Evolutionary conservation across 306 rosid genomes (phyloP), one percentile per base, ranked within the genome.

Genomic region (Urtica urens): DNA sequence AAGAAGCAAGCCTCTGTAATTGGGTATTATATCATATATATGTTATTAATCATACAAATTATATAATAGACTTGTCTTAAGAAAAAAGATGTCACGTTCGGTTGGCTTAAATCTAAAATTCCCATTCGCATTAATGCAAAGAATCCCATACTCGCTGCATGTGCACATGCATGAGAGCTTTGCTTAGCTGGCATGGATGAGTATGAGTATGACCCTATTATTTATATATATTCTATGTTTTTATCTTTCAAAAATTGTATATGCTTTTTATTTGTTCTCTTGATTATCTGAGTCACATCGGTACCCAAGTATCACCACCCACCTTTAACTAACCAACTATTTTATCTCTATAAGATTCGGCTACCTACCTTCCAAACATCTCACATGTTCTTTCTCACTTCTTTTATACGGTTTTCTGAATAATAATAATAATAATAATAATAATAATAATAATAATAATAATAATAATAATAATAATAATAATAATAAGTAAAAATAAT

Each of bases 361-460:
- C 56, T 70, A 70, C 77, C 81, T 55, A 63, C 72, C 74, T 50
- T 51, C 62, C 65, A 46, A 70, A 70, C 77, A 63, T 50, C 23
- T 59, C 77, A 75, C 77, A 67, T 75, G 79, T 38, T 47, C 53
- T 46, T 38, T 33, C 34, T 33, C 38, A 2, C 34, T 23, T n/a
- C 58, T 57, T 52, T 27, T 3, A 33, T 50, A 37, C 9, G 10
- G 7, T 40, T 44, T 29, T 38, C 51, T 4, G 20, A 23, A 47
- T 21, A 42, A 20, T 3, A 9, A 44, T 44, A 21, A 45, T 2
- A 17, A 1, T 3, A 3, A 16, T 5, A 27, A 33, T 9, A 7
- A n/a, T 1, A 38, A n/a, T n/a, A n/a, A n/a, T n/a, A n/a, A n/a
- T n/a, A n/a, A n/a, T n/a, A n/a, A n/a, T n/a, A n/a, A n/a, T n/a